Evolutionary conservation across 768 basidiomycete genomes (phyloP), one percentile per base, ranked within the genome.

Genomic region (Asterophora parasitica): DNA sequence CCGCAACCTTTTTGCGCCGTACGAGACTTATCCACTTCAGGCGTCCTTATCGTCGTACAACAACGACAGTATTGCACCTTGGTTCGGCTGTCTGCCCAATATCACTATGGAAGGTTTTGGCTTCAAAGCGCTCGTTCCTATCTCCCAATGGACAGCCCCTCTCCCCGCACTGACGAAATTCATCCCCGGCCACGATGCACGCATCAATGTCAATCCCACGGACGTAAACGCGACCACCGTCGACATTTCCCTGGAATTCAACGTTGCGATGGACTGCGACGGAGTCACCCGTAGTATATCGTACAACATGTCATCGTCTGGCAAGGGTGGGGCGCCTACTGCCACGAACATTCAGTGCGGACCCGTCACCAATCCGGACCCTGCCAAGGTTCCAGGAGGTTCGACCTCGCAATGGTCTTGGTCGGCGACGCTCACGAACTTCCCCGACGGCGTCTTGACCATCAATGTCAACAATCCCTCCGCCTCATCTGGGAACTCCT

Each of bases 141-240:
- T 50, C 0, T 57, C 49, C 0, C 72, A 85, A 53, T 96, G 92
- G 90, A 68, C 80, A 5, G 55, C 79, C 5, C 82, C 87, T 44
- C 77, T 72, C 4, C 88, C 92, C 12, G 77, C 80, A 46, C 63
- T 96, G 48, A 90, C 89, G 13, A 79, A 78, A 45, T 95, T 95
- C 65, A 61, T 65, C 2, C 93, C 93, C 0, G 92, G 93, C 1
- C 93, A 96, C 63, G 93, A 96, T 58, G 74, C 81, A 35, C 85
- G 93, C 35, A 68, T 91, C 32, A 58, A 75, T 19, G 66, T 69
- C 27, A 71, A 73, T 17, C 62, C 72, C 17, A 62, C 65, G 13
- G 75, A 74, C 15, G 62, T 75, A 19, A 67, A 78, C 46, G 81
- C 79, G 20, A 78, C 77, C 1, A 80, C 78, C 7, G 63, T 90